Evolutionary conservation across 2,329 filamentous ascomycete genomes (phyloP), one percentile per base, ranked within the genome.

Genomic region (Clarireedia paspali): DNA sequence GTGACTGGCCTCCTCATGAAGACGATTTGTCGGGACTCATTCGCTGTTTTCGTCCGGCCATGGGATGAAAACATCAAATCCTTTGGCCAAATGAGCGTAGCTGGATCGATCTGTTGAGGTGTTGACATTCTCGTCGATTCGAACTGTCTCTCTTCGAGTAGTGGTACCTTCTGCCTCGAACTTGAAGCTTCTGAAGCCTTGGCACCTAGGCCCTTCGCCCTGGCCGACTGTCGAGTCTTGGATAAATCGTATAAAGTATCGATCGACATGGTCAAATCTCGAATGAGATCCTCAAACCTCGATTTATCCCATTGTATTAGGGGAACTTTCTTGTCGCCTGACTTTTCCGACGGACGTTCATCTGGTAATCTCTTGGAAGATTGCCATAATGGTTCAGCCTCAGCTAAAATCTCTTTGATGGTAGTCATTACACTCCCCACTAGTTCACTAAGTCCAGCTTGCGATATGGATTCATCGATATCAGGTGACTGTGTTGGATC

Each of bases 221-320:
- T 56, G 27, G 66, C 26, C 82, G 77, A 39, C 46, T 68, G 66
- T 20, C 87, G 76, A 14, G 85, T 86, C 50, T 84, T 75, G 0
- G 87, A 90, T 14, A 91, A 75, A 65, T 91, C 87, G 68, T 88
- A 91, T 1, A 92, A 77, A 0, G 85, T 89, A 70, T 91, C 88
- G 68, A 91, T 89, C 2, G 86, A 89, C 5, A 82, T 81, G 15
- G 87, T 91, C 60, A 91, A 74, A 64, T 91, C 87, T 60, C 80
- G 79, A 40, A 91, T 80, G 14, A 91, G 74, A 64, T 90, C 87
- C 64, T 88, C 83, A 63, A 91, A 91, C 54, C 85, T 80, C n/a
- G 75, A 74, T 68, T 85, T 87, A 71, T 89, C 84, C 77, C 83
- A 88, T 42, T 79, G 76, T 48, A 85, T 78, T 61, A 84, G 68